phyloP scores from a whole-genome alignment of 495 filamentous ascomycete genomes.

The Penicillium cosmopolitanum region DNA sequence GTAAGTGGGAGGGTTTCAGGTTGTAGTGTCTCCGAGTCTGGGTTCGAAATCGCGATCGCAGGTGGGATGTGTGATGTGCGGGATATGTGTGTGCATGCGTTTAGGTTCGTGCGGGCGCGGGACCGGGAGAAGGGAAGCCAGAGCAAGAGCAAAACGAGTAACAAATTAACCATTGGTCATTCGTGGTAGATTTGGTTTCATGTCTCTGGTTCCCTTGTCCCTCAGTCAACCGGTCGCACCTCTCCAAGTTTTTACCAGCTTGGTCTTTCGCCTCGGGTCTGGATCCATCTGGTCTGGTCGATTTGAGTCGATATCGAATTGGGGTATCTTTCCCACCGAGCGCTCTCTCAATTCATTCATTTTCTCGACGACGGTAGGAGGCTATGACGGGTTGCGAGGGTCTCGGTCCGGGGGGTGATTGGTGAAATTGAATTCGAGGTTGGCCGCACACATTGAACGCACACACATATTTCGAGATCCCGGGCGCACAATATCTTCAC shows the following conservation, averaged over 20 bases:
- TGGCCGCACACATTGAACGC: constrained; percentile 23
- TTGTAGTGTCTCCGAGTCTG: constrained; percentile 15
- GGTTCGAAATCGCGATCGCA: constrained; percentile 7
- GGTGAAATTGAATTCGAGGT: constrained; percentile 20
- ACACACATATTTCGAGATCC: constrained; percentile 21
- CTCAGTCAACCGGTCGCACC: too few species aligned
- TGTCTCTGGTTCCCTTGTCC: too few species aligned
- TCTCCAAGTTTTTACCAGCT: too few species aligned
- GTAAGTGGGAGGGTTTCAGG: not conserved
- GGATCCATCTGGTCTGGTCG: not conserved
- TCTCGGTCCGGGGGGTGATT: constrained; percentile 8
- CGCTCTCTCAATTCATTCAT: not conserved
- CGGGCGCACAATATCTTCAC: constrained; percentile 20
- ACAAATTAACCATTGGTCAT: not conserved
- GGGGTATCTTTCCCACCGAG: not conserved
- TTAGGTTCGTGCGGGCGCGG: not conserved
- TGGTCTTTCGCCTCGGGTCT: not conserved
- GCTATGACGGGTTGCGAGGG: constrained; percentile 1
- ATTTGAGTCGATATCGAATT: not conserved
- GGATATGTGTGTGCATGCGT: not conserved
- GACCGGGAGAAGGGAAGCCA: not conserved
- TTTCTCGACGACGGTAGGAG: not conserved
- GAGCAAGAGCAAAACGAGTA: not conserved
- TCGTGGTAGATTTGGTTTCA: too few species aligned
- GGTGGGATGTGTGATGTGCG: not conserved